phyloP scores from a whole-genome alignment of 371 early-diverging fungal genomes.

The Zancudomyces culisetae region DNA sequence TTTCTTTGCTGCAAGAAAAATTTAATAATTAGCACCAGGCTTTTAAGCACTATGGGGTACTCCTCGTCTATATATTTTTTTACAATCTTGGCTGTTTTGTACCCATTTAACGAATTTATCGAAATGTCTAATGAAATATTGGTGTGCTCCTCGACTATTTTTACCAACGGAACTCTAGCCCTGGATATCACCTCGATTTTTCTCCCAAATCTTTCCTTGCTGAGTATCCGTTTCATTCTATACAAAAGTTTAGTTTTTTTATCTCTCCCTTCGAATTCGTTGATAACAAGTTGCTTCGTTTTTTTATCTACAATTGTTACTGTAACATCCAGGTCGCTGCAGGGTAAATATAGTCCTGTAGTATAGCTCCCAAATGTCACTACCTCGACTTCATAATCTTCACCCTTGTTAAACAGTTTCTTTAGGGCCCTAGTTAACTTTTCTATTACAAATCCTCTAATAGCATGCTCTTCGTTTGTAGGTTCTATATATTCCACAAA shows the following conservation, averaged over 20 bases:
- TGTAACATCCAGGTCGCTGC: conserved; percentile 67
- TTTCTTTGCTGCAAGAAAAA: conserved; percentile 50
- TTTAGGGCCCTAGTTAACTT: conserved; percentile 33
- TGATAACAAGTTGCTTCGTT: not conserved
- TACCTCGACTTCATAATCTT: conserved; percentile 24
- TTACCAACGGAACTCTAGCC: conserved; percentile 82
- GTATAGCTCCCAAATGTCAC: conserved; percentile 70
- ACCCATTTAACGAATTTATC: conserved; percentile 48
- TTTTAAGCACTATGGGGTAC: conserved; percentile 35
- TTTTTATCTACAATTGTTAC: conserved; percentile 21
- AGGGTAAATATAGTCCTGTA: conserved; percentile 66
- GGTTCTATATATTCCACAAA: conserved; percentile 61
- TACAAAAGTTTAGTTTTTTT: conserved; percentile 15
- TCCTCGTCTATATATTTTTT: conserved; percentile 26
- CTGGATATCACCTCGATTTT: conserved; percentile 20
- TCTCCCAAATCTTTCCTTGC: conserved; percentile 7
- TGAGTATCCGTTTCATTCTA: conserved; percentile 13
- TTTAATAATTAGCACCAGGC: conserved; percentile 60
- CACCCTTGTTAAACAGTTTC: conserved; percentile 8
- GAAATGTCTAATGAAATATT: conserved; percentile 64
- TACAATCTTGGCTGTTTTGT: conserved; percentile 38
- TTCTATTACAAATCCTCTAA: conserved; percentile 48
- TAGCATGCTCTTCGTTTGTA: conserved; percentile 46
- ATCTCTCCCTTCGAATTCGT: conserved; percentile 14
- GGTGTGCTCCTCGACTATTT: conserved; percentile 53